Base-by-base conservation (phyloP, 2,329 filamentous ascomycete species). In the Dothidotthia symphoricarpi region DNA sequence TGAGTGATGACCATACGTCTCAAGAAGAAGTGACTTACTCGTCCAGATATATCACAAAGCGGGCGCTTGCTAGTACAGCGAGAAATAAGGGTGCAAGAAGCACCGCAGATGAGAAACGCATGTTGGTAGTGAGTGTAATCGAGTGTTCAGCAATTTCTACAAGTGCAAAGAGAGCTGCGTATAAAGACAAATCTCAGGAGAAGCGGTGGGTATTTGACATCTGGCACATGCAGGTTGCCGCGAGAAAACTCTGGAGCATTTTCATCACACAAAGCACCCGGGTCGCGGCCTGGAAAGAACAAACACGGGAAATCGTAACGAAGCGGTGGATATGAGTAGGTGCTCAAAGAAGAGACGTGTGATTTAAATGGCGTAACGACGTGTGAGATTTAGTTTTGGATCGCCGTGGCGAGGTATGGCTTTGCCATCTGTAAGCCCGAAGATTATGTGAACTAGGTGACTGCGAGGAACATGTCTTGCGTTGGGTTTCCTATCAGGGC, bases 21-120 rank as follows among this genome's bases (percentile, higher is more conserved):
- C 25, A 15, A 22, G 7, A 14, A 22, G 17, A 9, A 9, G 15
- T n/a, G 16, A 57, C 57, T 48, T 50, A 63, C 61, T 65, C 51
- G 31, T 64, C 61, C 7, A 52, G 51, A 32, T 64, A 65, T 31
- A 65, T 61, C 5, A 61, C 31, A 41, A 63, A 64, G 11, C 59
- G 57, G 41, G 51, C 59, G 25, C 16, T 45, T 25, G 47, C 47
- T 24, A 45, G 38, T 34, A 40, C 38, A 2, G 44, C 39, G 10
- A 59, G 39, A 1, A 56, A 14, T 9, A 31, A 28, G 3, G 51
- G 37, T 33, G 49, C 38, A 6, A 56, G 28, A 13, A 55, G 36
- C 22, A 47, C 32, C 34, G 40, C 30, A 22, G 45, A 32, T 8
- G 41, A 43, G 36, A 55, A 30, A 34, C 34, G 55, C 58, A 63